These are phyloP conservation scores for Colletotrichum tofieldiae DNA, from an alignment of 2,329 filamentous ascomycete genomes.

Conservation along the genomic window DNA sequence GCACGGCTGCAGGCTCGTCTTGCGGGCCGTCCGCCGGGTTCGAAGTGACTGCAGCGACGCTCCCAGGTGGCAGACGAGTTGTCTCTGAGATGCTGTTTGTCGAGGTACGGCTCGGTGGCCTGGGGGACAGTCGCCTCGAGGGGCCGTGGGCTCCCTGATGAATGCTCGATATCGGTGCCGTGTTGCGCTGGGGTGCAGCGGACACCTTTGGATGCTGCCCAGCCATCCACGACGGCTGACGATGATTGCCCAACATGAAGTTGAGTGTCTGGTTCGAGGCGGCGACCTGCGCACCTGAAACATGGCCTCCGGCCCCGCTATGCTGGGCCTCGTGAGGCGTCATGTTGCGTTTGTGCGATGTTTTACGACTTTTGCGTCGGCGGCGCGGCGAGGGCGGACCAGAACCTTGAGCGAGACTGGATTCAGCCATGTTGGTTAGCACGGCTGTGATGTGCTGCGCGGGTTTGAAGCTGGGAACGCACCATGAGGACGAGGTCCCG, in stretches of 20 bases:
- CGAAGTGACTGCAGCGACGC: neutral
- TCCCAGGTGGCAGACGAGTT: neutral
- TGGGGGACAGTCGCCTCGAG: neutral
- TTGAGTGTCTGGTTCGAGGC: conserved; percentile 60
- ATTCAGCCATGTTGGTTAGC: conserved; percentile 29
- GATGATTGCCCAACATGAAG: conserved; percentile 55
- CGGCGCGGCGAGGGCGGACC: conserved; percentile 27
- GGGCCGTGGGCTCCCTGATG: neutral
- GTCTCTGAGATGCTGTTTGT: neutral
- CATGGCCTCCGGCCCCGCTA: conserved; percentile 4
- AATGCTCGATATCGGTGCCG: conserved; percentile 3
- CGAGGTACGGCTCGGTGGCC: neutral
- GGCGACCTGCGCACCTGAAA: conserved; percentile 51
- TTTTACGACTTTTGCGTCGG: conserved; percentile 33
- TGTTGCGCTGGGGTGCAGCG: neutral
- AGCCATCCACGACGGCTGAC: conserved; percentile 53
- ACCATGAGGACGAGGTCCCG: conserved; percentile 39
- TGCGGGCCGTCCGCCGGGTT: neutral
- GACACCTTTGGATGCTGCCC: neutral
- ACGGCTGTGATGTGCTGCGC: neutral
- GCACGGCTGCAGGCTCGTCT: neutral
- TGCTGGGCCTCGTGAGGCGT: conserved; percentile 18
- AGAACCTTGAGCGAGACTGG: conserved; percentile 39
- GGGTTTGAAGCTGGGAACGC: conserved; percentile 4
- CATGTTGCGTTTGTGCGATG: conserved; percentile 18